Conservation (phyloP, 352 stramenopile genomes). For the Phytophthora vignae region DNA sequence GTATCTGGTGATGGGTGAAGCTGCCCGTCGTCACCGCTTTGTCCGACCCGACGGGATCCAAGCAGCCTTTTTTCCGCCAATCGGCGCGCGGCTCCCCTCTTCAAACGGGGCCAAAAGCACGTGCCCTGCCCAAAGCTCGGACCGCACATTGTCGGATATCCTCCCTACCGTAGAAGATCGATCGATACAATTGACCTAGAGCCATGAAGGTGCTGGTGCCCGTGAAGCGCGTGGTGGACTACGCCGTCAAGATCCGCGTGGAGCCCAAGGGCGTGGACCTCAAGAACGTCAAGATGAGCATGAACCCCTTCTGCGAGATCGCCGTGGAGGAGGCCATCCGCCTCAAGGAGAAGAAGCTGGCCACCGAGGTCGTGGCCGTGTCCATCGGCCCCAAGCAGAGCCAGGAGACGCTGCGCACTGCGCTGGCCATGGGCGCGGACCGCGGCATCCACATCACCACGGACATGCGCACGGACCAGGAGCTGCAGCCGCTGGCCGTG, state of each 20-base stretch:
- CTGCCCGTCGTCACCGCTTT: not conserved
- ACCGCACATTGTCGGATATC: conserved; percentile 29
- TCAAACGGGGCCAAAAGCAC: conserved; percentile 1
- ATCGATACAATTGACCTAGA: too few species aligned
- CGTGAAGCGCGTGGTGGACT: conserved; percentile 98
- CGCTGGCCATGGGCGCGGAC: conserved; percentile 94
- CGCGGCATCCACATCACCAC: conserved; percentile 98
- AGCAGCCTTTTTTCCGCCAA: conserved; percentile 1
- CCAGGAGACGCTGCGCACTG: conserved; percentile 96
- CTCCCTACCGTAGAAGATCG: not conserved
- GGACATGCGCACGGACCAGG: conserved; percentile 96
- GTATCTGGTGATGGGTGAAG: not conserved
- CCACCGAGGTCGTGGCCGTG: conserved; percentile 95
- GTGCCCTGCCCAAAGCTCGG: not conserved
- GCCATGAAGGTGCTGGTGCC: conserved; percentile 94
- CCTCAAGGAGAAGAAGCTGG: conserved; percentile 98
- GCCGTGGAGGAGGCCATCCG: conserved; percentile 98
- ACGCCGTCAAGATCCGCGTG: conserved; percentile 98
- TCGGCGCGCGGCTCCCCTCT: not conserved
- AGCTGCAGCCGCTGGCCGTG: conserved; percentile 98
- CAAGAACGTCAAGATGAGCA: conserved; percentile 99
- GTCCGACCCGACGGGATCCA: conserved; percentile 1
- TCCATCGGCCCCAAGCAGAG: conserved; percentile 98
- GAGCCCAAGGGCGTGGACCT: conserved; percentile 95
- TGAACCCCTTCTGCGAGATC: conserved; percentile 99